Base-by-base conservation (phyloP, 23 red algal species). In the Gracilaria gracilis region DNA sequence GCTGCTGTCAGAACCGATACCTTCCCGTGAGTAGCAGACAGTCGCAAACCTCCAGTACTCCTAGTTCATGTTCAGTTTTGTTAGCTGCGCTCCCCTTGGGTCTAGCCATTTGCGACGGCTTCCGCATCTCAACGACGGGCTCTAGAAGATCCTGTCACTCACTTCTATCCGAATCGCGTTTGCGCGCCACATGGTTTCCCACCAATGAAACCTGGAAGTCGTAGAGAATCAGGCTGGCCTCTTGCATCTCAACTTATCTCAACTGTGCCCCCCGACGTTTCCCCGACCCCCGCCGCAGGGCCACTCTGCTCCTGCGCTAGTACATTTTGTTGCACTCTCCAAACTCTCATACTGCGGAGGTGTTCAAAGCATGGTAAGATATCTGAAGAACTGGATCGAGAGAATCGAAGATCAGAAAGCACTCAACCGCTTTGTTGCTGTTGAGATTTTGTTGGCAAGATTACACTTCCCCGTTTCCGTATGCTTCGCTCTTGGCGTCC, bases 381-480 rank as follows among this genome's bases (percentile, higher is more conserved):
- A 40, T 65, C 79, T 62, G 25, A 82, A 53, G 53, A 82, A 61
- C 79, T 82, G 79, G 49, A 59, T 82, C 53, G 79, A 82, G 14
- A 62, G 17, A 24, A 62, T 62, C 46, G 27, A 34, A 34, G 46
- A 77, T 51, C 38, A 77, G 72, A 34, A 77, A 77, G 23, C 72
- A 51, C 72, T 77, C 46, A 31, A 77, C 42, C 46, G 72, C 12
- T 77, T 77, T 50, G 72, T 77, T 50, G 42, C 72, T 16, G 24
- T 61, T 62, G 79, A 82, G 53, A 59, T 59, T 62, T 34, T 82
- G 37, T 62, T 82, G 2, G 58, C 79, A 27, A 19, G 53, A 47
- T 38, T 59, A 21, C 58, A 82, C 79, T 62, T 82, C 35, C 79
- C 79, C 20, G 36, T 47, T 53, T 57, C 79, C 32, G 36, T 82